Evolutionary conservation across 495 filamentous ascomycete species (phyloP).

Genomic region (Neurospora pannonica): DNA sequence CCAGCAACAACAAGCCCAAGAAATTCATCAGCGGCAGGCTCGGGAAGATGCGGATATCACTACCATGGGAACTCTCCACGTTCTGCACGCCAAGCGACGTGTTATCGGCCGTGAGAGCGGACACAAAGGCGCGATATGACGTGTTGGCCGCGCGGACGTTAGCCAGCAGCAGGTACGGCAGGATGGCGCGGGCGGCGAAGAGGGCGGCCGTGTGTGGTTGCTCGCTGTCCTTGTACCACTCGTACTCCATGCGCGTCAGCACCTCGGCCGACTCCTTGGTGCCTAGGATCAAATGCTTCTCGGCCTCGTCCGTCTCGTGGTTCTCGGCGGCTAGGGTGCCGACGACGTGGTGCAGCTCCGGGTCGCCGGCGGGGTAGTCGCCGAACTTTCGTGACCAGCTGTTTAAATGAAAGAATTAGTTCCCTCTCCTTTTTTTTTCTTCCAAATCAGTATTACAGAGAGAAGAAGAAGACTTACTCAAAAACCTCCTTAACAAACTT

Average conservation of each 20-base stretch:
- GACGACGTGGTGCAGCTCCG: conserved; percentile 89
- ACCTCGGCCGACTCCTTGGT: conserved; percentile 80
- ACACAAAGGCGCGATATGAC: conserved; percentile 69
- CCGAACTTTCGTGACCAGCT: conserved; percentile 81
- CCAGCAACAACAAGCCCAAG: conserved; percentile 69
- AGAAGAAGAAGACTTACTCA: conserved; percentile 41
- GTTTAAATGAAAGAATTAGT: background rate
- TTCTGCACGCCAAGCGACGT: conserved; percentile 62
- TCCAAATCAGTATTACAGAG: background rate
- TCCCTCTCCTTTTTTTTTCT: background rate
- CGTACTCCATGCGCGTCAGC: conserved; percentile 73
- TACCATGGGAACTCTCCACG: conserved; percentile 57
- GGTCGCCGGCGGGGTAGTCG: conserved; percentile 84
- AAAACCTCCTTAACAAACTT: conserved; percentile 83
- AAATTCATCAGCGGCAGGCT: conserved; percentile 89
- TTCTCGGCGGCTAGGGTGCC: conserved; percentile 85
- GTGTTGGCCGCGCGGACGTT: conserved; percentile 85
- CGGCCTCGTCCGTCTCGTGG: conserved; percentile 82
- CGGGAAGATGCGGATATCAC: conserved; percentile 76
- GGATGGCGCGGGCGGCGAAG: conserved; percentile 80
- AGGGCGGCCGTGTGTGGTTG: conserved; percentile 71
- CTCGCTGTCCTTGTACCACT: conserved; percentile 86
- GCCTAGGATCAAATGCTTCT: conserved; percentile 80
- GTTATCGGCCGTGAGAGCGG: conserved; percentile 59
- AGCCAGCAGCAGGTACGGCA: conserved; percentile 84